Conservation (phyloP, 106 monocot species). For the Platanthera guangdongensis region DNA sequence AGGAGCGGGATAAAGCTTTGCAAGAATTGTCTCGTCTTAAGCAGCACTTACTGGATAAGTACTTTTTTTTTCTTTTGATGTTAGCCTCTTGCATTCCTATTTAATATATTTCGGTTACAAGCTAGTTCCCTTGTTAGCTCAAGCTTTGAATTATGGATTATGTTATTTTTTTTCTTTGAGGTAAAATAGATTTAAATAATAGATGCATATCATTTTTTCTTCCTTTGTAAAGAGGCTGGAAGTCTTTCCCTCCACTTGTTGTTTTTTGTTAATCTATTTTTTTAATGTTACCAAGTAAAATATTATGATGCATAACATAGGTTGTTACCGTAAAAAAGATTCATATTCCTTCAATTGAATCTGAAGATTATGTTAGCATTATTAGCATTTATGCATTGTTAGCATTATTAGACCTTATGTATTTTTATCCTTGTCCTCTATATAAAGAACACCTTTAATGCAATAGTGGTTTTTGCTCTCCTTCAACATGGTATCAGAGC, state of each 20-base stretch:
- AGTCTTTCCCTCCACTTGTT: not conserved
- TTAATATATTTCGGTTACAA: slow-evolving; percentile 6
- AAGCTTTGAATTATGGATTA: not conserved
- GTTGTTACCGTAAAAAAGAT: too few relatives aligned
- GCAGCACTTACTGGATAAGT: slow-evolving; percentile 90
- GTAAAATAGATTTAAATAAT: not conserved
- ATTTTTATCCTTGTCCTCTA: too few relatives aligned
- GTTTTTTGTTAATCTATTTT: too few relatives aligned
- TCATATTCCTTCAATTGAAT: too few relatives aligned
- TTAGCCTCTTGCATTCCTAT: not conserved
- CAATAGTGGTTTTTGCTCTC: too few relatives aligned
- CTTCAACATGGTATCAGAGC: too few relatives aligned
- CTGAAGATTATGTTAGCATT: too few relatives aligned
- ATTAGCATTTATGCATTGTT: too few relatives aligned
- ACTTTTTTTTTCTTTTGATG: slow-evolving; percentile 7
- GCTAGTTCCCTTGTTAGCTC: not conserved
- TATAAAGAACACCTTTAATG: too few relatives aligned
- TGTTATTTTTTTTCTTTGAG: not conserved
- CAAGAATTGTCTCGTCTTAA: slow-evolving; percentile 78
- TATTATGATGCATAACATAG: too few relatives aligned
- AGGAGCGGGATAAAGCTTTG: slow-evolving; percentile 72
- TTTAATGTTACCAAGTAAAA: too few relatives aligned
- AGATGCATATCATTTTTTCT: not conserved
- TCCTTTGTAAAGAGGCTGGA: not conserved
- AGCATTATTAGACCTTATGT: too few relatives aligned